phyloP scores from a whole-genome alignment of 2,329 filamentous ascomycete genomes.

The Alternaria burnsii region DNA sequence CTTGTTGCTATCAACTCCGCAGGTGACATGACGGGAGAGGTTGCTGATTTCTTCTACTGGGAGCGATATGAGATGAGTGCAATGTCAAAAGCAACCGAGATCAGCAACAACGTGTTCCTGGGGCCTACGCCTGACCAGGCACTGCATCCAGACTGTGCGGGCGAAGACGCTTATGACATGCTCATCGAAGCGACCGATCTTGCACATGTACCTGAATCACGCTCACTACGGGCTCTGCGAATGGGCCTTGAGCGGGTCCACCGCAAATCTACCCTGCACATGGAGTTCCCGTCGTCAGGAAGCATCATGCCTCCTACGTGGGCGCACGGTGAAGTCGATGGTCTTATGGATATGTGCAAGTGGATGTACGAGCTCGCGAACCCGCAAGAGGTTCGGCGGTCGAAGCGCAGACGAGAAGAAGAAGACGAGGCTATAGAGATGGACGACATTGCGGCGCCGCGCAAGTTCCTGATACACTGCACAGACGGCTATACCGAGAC shows the following conservation, averaged over 20 bases:
- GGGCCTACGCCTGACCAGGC: slow-evolving; percentile 82
- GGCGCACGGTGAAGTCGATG: slow-evolving; percentile 83
- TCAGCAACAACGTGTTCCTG: slow-evolving; percentile 87
- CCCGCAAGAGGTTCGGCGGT: slow-evolving; percentile 56
- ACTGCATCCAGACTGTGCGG: slow-evolving; percentile 51
- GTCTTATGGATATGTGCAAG: slow-evolving; percentile 83
- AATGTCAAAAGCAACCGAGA: slow-evolving; percentile 91
- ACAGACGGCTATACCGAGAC: slow-evolving; percentile 96
- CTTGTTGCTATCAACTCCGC: slow-evolving; percentile 78
- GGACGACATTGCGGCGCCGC: slow-evolving; percentile 56
- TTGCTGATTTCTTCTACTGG: slow-evolving; percentile 88
- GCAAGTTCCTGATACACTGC: slow-evolving; percentile 87
- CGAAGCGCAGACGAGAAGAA: slow-evolving; percentile 55
- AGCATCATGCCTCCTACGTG: slow-evolving; percentile 86
- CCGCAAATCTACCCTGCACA: slow-evolving; percentile 59
- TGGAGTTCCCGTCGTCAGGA: slow-evolving; percentile 95
- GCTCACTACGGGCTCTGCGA: slow-evolving; percentile 70
- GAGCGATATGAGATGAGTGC: slow-evolving; percentile 91
- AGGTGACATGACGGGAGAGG: slow-evolving; percentile 76
- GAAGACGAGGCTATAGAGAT: slow-evolving; percentile 67
- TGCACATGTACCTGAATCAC: slow-evolving; percentile 76
- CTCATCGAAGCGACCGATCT: slow-evolving; percentile 89
- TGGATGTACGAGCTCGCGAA: slow-evolving; percentile 90
- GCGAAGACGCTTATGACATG: slow-evolving; percentile 75
- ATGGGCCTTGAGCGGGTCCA: slow-evolving; percentile 60